phyloP scores from a whole-genome alignment of 352 stramenopile species.

The Globisporangium heterothallicum region DNA sequence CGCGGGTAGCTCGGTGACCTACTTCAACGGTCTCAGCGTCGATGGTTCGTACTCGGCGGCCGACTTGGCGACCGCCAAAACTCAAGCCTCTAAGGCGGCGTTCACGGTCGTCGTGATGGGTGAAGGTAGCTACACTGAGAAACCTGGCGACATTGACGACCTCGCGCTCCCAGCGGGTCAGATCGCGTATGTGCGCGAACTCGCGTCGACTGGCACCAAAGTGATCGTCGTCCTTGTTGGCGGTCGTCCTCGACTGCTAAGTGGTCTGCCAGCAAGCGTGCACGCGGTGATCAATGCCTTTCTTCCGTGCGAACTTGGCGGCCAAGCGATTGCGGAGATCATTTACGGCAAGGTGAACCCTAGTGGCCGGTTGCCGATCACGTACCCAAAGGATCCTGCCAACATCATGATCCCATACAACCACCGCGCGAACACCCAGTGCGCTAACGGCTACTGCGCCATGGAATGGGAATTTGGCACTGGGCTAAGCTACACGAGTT shows the following conservation, averaged over 20 bases:
- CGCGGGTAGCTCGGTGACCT: conserved; percentile 20
- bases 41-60: conserved; percentile 44
- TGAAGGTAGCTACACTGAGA: not conserved
- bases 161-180: not conserved
- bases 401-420: conserved; percentile 76
- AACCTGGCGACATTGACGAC: not conserved
- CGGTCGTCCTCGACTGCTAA: conserved; percentile 73
- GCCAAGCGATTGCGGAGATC: conserved; percentile 79
- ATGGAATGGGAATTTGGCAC: not conserved
- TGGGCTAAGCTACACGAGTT: not conserved
- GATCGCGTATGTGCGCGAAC: not conserved
- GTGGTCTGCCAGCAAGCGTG: conserved; percentile 42
- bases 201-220: not conserved
- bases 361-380: conserved; percentile 77
- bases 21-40: conserved; percentile 49
- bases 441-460: not conserved
- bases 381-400: conserved; percentile 65
- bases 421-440: conserved; percentile 34
- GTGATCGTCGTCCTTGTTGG: conserved; percentile 20
- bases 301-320: conserved; percentile 71
- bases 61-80: conserved; percentile 51
- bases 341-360: conserved; percentile 76
- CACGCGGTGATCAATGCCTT: conserved; percentile 77
- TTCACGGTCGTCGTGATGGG: conserved; percentile 42
- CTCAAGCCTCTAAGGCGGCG: conserved; percentile 32